Base-by-base conservation (phyloP, 352 stramenopile genomes). In the Pythium scleroteichum region DNA sequence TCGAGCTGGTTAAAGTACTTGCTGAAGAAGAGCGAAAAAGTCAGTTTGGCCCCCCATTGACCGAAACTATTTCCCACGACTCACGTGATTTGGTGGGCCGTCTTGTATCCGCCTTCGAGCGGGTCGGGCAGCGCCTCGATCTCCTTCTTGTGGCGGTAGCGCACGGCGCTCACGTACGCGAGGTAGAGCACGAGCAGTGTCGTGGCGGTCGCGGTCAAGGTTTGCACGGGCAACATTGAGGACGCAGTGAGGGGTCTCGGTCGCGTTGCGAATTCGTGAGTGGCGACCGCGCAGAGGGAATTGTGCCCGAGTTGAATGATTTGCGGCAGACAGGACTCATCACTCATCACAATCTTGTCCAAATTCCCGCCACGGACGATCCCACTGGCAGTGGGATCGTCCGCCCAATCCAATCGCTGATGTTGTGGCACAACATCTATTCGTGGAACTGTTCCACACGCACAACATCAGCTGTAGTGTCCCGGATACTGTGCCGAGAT, bases 141-240 rank as follows among this genome's bases (percentile, higher is more conserved):
- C 44, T 62, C 54, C 20, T 62, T 54, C 13, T 22, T 9, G 45
- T 33, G 54, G n/a, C 17, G 27, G 45, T 62, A 54, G 45, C 54
- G 54, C 44, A 62, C 54, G 16, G 44, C 35, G 19, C 54, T 41
- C 42, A 62, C 54, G 17, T 62, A 62, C 20, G 54, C 54, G 44
- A 62, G 44, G 33, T 62, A 62, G 44, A 62, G 29, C 32, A 62
- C 44, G 22, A 62, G 29, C 6, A 62, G 44, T 35, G 54, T 62
- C 17, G 54, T 48, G 4, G 12, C 54, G 2, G 44, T 35, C 14
- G 54, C 45, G 27, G 54, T 45, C 13, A 20, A 23, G 9, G 51
- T 45, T 10, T 20, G 19, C 42, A 27, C 17, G 6, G 19, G 12
- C 42, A 13, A 26, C 33, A 39, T 27, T 8, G 38, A 26, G 4